A percentile compares a stretch with the other conserved stretches of the same genome.
phyloP scores from a whole-genome alignment of 1,284 basidiomycete species.

The Singerocomus inundabilis region DNA sequence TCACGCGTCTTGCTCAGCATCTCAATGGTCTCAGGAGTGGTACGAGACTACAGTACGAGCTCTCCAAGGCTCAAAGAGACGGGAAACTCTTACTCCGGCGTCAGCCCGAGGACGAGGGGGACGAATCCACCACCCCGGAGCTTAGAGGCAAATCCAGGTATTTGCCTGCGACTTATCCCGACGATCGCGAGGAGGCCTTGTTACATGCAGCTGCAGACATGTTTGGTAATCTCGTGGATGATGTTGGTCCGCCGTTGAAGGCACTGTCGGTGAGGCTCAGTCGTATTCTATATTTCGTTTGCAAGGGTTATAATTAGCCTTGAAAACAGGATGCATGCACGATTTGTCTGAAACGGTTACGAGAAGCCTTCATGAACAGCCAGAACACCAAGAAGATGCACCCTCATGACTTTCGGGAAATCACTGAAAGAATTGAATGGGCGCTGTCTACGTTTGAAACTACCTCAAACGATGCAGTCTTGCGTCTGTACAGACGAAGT shows the following conservation, averaged over 20 bases:
- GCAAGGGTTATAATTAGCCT: constrained; percentile 1
- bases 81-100: constrained; percentile 45
- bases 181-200: constrained; percentile 56
- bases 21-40: constrained; percentile 83
- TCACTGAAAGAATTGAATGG: constrained; percentile 65
- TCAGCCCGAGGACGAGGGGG: constrained; percentile 19
- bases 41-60: constrained; percentile 77
- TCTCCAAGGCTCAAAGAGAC: constrained; percentile 66
- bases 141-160: constrained; percentile 13
- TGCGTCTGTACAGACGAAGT: constrained; percentile 69
- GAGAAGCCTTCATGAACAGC: constrained; percentile 57
- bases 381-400: constrained; percentile 35
- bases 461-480: constrained; percentile 78
- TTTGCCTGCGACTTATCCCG: constrained; percentile 21
- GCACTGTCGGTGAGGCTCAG: constrained; percentile 65
- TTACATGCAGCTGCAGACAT: constrained; percentile 69
- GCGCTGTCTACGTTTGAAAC: constrained; percentile 76
- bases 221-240: constrained; percentile 82
- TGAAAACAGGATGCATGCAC: constrained; percentile 55
- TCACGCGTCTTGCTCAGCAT: constrained; percentile 89
- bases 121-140: constrained; percentile 4
- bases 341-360: constrained; percentile 56
- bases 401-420: constrained; percentile 57
- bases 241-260: constrained; percentile 77
- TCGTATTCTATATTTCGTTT: background rate